These are phyloP conservation scores for Linnemannia exigua DNA, from an alignment of 192 early-diverging fungal genomes.

Conservation along the genomic window DNA sequence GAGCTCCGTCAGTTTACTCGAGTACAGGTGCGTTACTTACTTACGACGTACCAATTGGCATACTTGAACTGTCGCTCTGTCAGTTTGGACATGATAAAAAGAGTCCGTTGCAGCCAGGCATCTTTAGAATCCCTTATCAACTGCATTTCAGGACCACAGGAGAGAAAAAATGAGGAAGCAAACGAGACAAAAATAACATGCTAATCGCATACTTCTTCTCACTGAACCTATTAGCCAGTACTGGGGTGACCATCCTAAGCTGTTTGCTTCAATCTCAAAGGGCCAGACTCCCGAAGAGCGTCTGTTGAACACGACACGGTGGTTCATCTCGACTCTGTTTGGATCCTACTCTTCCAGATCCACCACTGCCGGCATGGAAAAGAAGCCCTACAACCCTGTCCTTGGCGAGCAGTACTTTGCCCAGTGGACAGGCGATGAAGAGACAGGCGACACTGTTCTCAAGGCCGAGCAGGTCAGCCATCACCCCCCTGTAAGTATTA, in stretches of 20 bases:
- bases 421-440: slow-evolving; percentile 58
- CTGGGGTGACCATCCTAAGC: slow-evolving; percentile 72
- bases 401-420: slow-evolving; percentile 67
- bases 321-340: slow-evolving; percentile 87
- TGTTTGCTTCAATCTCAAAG: slow-evolving; percentile 76
- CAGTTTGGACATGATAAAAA: not conserved
- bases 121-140: not conserved
- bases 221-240: slow-evolving; percentile 58
- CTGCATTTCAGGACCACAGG: not conserved
- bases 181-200: not conserved
- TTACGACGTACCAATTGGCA: not conserved
- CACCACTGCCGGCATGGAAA: slow-evolving; percentile 80
- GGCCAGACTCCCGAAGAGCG: slow-evolving; percentile 72
- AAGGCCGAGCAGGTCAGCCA: slow-evolving; percentile 66
- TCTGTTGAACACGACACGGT: slow-evolving; percentile 76
- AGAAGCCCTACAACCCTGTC: slow-evolving; percentile 81
- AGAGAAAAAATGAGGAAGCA: not conserved
- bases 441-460: slow-evolving; percentile 53
- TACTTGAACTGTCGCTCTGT: slow-evolving; percentile 16
- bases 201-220: not conserved
- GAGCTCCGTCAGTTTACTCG: slow-evolving; percentile 81
- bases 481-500: slow-evolving; percentile 64
- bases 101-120: not conserved
- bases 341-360: slow-evolving; percentile 82
- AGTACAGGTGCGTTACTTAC: slow-evolving; percentile 72